Evolutionary conservation across 129 eudicot species (phyloP), one percentile per base, ranked within the genome.

Genomic region (Oenanthe sinensis): DNA sequence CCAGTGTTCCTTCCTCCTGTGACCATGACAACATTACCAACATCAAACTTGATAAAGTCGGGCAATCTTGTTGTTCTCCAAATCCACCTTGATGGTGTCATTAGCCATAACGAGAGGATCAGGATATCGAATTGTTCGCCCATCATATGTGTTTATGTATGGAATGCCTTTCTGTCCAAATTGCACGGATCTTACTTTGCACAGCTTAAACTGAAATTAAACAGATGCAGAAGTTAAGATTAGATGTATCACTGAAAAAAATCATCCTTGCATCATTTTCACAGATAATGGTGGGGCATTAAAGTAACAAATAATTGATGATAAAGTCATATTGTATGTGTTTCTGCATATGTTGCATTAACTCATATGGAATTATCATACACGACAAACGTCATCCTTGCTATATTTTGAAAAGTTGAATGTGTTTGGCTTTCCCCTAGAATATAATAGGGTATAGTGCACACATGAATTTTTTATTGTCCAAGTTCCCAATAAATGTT

Each of bases 11-110:
- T 75, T 63, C 91, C 92, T 54, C 92, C 92, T 20, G 92, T 88
- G 14, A 88, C 92, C 92, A 88, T 88, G 2, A 88, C 92, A 4
- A 88, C 92, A 50, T 88, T 88, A 3, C 92, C 92, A 3, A 88
- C 90, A 28, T 88, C 42, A 39, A 39, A 39, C 42, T 39, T 39
- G 42, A 39, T 39, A 65, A 86, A 84, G 47, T 86, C 90, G 2
- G 2, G 81, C 86, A 6, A 87, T 87, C 79, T 87, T 87, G 86
- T 87, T 85, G 14, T 79, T 30, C 14, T 85, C 91, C 20, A 88
- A 37, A 73, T 88, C 92, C 2, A 88, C 83, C 81, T 88, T 88
- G 74, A 88, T 86, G 81, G 42, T 39, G 5, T 39, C 42, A 39
- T 39, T 39, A 39, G 42, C 42, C 42, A 1, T 39, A 39, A 39